A percentile compares a stretch with the other conserved stretches of the same genome.
Evolutionary conservation across 306 rosid genomes (phyloP).

Genomic region (Prunus mongolica): DNA sequence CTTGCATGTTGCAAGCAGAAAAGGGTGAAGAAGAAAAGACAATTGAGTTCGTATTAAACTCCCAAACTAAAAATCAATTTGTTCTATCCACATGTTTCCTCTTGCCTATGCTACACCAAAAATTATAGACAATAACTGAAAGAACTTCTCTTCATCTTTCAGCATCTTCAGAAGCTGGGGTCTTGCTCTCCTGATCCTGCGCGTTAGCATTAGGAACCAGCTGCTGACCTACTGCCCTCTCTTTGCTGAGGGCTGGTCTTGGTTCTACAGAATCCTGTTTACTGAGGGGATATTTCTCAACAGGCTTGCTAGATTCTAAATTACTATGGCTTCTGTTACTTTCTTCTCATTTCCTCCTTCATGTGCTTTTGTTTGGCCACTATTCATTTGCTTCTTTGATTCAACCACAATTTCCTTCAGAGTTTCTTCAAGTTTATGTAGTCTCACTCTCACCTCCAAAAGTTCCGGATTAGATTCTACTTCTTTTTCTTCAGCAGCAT

Average conservation of each 20-base stretch:
- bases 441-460: slow-evolving; percentile 67
- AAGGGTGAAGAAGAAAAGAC: not conserved
- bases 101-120: not conserved
- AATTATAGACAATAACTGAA: slow-evolving; percentile 11
- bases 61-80: not conserved
- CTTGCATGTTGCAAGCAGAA: not conserved
- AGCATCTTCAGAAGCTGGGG: slow-evolving; percentile 34
- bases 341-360: slow-evolving; percentile 28
- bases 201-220: slow-evolving; percentile 24
- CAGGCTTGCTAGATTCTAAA: slow-evolving; percentile 31
- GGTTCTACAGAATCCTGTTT: slow-evolving; percentile 10
- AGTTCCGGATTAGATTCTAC: slow-evolving; percentile 40
- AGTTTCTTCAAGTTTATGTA: slow-evolving; percentile 74
- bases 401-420: slow-evolving; percentile 65
- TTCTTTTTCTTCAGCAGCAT: slow-evolving; percentile 42
- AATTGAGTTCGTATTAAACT: not conserved
- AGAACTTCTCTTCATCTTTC: slow-evolving; percentile 19
- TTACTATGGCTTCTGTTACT: slow-evolving; percentile 18
- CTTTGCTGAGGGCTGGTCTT: not conserved
- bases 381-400: slow-evolving; percentile 41
- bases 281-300: slow-evolving; percentile 21
- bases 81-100: not conserved
- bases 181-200: slow-evolving; percentile 30
- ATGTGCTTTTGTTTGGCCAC: slow-evolving; percentile 20
- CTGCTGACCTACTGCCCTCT: no score